These are phyloP conservation scores for Avena eriantha DNA, from an alignment of 176 grass and related monocot species.

Conservation along the genomic window DNA sequence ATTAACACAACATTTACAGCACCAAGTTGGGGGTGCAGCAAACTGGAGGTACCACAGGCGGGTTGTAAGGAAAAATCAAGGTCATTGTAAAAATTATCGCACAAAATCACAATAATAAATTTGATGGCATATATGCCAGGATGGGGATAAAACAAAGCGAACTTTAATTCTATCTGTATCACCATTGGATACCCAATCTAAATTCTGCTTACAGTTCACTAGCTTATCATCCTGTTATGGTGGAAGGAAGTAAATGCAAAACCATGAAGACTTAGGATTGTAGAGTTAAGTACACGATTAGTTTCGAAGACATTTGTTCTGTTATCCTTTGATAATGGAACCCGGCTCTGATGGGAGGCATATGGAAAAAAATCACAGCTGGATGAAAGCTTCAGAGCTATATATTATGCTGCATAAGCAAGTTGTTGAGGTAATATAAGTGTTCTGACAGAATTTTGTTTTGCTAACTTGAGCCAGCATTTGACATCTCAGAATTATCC, in stretches of 20 bases:
- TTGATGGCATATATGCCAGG: background rate
- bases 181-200: slow-evolving; percentile 29
- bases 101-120: slow-evolving; percentile 6
- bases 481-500: slow-evolving; percentile 10
- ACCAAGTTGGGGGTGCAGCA: background rate
- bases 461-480: background rate
- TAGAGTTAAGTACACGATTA: slow-evolving; percentile 21
- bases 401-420: background rate
- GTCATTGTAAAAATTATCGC: background rate
- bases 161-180: background rate
- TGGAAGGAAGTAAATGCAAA: slow-evolving; percentile 30
- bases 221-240: slow-evolving; percentile 7
- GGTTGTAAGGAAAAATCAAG: slow-evolving; percentile 1
- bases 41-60: background rate
- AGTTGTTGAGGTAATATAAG: slow-evolving; percentile 1
- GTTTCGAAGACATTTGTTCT: background rate
- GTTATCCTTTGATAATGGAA: too few relatives aligned
- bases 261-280: background rate
- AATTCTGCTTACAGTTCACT: slow-evolving; percentile 29
- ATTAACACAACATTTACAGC: background rate
- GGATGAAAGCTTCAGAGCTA: background rate
- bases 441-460: slow-evolving; percentile 9
- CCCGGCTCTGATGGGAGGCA: too few relatives aligned
- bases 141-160: background rate
- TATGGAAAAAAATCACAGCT: background rate